Evolutionary conservation across 768 basidiomycete genomes (phyloP), one percentile per base, ranked within the genome.

Genomic region (Gloeostereum incarnatum): DNA sequence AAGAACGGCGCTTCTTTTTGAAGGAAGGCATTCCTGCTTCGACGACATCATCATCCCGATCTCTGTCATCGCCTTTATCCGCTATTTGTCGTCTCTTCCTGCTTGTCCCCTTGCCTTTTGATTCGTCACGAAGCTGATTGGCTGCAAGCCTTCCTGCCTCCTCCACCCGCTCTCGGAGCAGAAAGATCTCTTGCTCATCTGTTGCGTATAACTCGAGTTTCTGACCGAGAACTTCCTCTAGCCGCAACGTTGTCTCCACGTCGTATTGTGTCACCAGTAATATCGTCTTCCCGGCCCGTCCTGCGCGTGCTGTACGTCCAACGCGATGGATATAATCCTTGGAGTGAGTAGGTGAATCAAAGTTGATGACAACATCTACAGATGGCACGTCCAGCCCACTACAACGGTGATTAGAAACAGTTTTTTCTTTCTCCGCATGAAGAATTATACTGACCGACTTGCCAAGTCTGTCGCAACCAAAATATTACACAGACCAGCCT

Each of bases 311-410:
- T 22, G 96, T 99, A 40, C 96, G 78, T 26, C 96, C 96, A 7
- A 99, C 96, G 31, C 96, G 80, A 56, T 99, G 96, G 35, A 99
- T 96, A 60, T 99, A 99, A 58, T 98, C 96, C 65, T 99, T 98
- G 11, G 93, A 97, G 56, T 98, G 89, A 1, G 89, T 89, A 1
- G 96, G 96, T 45, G 97, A 84, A 58, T 96, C 93, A 57, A 89
- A 99, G 61, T 99, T 99, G 60, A 99, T 88, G 41, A 99, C 93
- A 24, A 93, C 66, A 53, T 99, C 96, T 26, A 99, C 96, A 19
- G 83, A 76, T 8, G 93, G 92, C 42, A 99, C 92, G 60, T 99
- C 94, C 31, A 99, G 68, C 52, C 94, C 94, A 49, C 91, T 87
- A 49, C 35, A 31, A 9, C 13, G 47, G 31, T 34, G 26, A 30